phyloP scores from a whole-genome alignment of 805 yeast genomes.

The Wickerhamomyces alni region DNA sequence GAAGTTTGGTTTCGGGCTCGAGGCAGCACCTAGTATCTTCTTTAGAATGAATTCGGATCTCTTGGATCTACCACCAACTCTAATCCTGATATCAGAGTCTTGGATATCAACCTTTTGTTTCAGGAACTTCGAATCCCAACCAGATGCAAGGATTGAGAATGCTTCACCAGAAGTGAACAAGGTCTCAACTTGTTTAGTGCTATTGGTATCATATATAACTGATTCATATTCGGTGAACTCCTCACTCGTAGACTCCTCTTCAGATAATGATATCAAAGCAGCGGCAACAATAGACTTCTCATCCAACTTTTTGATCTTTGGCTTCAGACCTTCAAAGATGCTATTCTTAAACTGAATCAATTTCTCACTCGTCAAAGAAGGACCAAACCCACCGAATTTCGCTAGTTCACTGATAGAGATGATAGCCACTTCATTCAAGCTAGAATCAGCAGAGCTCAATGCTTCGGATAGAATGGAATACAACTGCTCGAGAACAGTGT shows the following conservation, averaged over 20 bases:
- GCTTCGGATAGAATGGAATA: slow-evolving; percentile 3
- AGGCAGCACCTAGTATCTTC: slow-evolving; percentile 45
- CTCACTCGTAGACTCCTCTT: slow-evolving; percentile 19
- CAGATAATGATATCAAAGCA: slow-evolving; percentile 44
- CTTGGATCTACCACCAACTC: slow-evolving; percentile 7
- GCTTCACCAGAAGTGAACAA: slow-evolving; percentile 84
- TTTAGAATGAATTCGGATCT: slow-evolving; percentile 33
- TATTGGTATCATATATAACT: slow-evolving; percentile 51
- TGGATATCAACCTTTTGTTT: slow-evolving; percentile 49
- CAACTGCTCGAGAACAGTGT: background rate
- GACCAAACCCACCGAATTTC: slow-evolving; percentile 31
- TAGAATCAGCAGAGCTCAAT: slow-evolving; percentile 7
- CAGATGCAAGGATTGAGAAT: slow-evolving; percentile 59
- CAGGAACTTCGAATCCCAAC: slow-evolving; percentile 65
- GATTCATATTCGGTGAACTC: slow-evolving; percentile 25
- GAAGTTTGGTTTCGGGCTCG: slow-evolving; percentile 64
- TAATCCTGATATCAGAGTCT: slow-evolving; percentile 18
- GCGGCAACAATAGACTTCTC: slow-evolving; percentile 55
- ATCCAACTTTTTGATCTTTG: slow-evolving; percentile 46
- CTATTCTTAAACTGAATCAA: slow-evolving; percentile 17
- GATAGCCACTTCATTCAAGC: slow-evolving; percentile 13
- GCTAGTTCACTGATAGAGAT: slow-evolving; percentile 30
- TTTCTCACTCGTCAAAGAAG: slow-evolving; percentile 9
- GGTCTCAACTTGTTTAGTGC: slow-evolving; percentile 67
- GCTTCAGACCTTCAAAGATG: slow-evolving; percentile 26